Percentiles rank a stretch among this genome's conserved stretches.
phyloP scores from a whole-genome alignment of 1,139 yeast genomes.

The Pichia sp. region DNA sequence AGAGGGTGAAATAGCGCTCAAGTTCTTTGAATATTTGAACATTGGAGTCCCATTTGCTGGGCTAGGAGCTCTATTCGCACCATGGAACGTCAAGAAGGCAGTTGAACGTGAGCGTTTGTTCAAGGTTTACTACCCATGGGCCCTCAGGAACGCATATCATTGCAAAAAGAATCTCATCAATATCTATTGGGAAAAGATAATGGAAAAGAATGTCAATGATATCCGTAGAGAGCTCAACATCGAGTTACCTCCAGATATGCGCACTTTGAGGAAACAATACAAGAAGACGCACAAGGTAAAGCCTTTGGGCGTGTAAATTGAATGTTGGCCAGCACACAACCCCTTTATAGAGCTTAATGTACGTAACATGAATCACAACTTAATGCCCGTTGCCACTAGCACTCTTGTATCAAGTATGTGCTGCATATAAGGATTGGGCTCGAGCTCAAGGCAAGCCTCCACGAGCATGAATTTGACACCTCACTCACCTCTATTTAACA shows the following conservation, averaged over 20 bases:
- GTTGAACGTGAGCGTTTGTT: slow-evolving; percentile 42
- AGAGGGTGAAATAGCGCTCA: slow-evolving; percentile 93
- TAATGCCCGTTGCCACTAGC: too few species aligned
- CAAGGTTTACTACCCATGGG: slow-evolving; percentile 85
- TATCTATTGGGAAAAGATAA: slow-evolving; percentile 87
- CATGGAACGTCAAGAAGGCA: slow-evolving; percentile 40
- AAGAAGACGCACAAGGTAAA: slow-evolving; percentile 2
- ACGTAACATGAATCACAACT: too few species aligned
- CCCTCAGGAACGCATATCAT: slow-evolving; percentile 62
- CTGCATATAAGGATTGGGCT: too few species aligned
- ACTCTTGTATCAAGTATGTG: too few species aligned
- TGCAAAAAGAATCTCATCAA: slow-evolving; percentile 68
- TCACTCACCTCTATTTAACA: too few species aligned
- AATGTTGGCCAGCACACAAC: too few species aligned
- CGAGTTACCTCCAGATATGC: slow-evolving; percentile 68
- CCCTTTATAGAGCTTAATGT: too few species aligned
- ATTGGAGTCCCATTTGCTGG: slow-evolving; percentile 97
- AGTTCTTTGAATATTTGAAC: slow-evolving; percentile 87
- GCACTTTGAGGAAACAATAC: slow-evolving; percentile 45
- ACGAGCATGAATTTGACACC: too few species aligned
- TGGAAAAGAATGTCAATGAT: slow-evolving; percentile 66
- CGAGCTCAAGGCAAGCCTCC: too few species aligned
- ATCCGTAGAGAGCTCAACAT: slow-evolving; percentile 67
- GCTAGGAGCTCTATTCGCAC: slow-evolving; percentile 82
- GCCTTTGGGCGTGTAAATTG: too few species aligned